Evolutionary conservation across 495 filamentous ascomycete species (phyloP), one percentile per base, ranked within the genome.

Genomic region (Aspergillus cavernicola): DNA sequence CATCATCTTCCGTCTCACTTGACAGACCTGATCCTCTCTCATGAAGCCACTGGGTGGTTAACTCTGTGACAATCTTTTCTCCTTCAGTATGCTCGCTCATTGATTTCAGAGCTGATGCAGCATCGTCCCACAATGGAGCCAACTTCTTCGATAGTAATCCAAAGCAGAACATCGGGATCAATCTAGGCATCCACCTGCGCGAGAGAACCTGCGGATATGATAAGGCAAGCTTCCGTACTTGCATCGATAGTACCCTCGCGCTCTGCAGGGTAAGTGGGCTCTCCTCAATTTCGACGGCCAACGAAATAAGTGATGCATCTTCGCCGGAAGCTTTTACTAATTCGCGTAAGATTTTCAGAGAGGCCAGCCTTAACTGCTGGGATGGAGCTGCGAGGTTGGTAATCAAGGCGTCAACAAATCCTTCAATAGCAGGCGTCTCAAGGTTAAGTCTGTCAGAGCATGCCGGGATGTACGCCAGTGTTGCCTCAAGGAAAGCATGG

Each of bases 121-220:
- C 83, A 56, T 95, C 89, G 56, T 95, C 89, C 87, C 90, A 96
- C 18, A 92, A 67, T 13, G 87, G 88, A 5, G 90, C 75, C 50
- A 96, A 73, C 55, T 85, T 88, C 43, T 92, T 84, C 4, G 90
- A 93, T 48, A 95, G 80, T 58, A 97, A 80, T 36, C 92, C 92
- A 64, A 97, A 97, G 60, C 88, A 85, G 58, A 90, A 97, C 12
- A 83, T 75, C 1, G 91, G 88, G 24, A 97, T 77, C 6, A 92
- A 76, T 57, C 75, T 77, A 26, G 80, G 71, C 60, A 95, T 74
- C 85, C 86, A 90, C 11, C 75, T 77, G 42, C 78, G 76, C 18
- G 72, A 61, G 56, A 72, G 58, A 43, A 79, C 60, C 66, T 72
- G 65, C 49, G 80, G 61, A 69, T 83, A 88, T 59, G 85, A 58